Conservation (phyloP, 805 yeast species). For the Starmerella potacharoeniae region DNA sequence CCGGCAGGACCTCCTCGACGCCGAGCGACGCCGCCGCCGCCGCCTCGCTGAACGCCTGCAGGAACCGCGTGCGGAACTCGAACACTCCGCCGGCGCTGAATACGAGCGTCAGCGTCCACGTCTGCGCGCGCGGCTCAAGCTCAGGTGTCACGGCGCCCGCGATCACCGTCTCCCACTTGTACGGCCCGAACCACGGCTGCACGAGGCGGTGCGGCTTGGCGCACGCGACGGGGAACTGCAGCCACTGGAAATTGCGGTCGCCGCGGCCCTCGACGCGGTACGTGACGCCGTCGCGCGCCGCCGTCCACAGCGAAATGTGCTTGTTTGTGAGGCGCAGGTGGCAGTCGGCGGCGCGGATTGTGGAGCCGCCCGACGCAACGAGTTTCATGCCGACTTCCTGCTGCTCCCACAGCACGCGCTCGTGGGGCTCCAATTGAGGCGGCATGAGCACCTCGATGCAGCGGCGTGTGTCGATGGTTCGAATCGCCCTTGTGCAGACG, state of each 20-base stretch:
- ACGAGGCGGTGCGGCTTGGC: constrained; percentile 19
- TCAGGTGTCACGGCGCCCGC: not conserved
- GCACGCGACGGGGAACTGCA: constrained; percentile 20
- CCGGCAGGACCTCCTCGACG: constrained; percentile 21
- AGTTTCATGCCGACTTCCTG: constrained; percentile 9
- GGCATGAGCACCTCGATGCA: not conserved
- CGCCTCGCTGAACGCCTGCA: constrained; percentile 7
- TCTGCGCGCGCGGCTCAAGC: constrained; percentile 7
- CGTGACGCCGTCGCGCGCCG: constrained; percentile 9
- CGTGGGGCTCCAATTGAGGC: constrained; percentile 7
- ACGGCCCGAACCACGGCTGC: constrained; percentile 33
- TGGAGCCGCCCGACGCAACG: constrained; percentile 8
- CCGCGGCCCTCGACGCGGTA: constrained; percentile 25
- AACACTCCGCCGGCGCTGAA: constrained; percentile 28
- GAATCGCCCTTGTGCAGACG: too few species aligned
- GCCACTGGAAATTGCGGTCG: constrained; percentile 23
- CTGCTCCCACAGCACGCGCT: constrained; percentile 3
- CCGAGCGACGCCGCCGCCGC: constrained; percentile 17
- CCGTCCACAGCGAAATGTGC: constrained; percentile 15
- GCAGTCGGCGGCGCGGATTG: constrained; percentile 3
- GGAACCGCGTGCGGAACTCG: constrained; percentile 22
- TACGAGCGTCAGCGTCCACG: constrained; percentile 23
- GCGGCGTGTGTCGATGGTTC: too few species aligned
- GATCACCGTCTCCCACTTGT: constrained; percentile 25
- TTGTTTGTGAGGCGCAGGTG: constrained; percentile 18